These are phyloP conservation scores for Lepidium didymum DNA, from an alignment of 345 rosid genomes.

Conservation along the genomic window DNA sequence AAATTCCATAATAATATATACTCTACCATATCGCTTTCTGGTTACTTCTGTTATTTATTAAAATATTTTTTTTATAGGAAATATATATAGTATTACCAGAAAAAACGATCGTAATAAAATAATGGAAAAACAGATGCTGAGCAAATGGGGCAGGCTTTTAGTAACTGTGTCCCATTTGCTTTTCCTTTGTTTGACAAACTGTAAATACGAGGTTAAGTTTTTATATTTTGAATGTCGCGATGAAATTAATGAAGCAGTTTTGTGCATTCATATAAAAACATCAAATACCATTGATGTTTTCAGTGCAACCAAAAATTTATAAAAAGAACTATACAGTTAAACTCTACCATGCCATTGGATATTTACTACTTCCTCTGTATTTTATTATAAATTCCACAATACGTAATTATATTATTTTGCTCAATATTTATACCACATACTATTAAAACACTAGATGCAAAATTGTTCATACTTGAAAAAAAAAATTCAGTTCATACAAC, in stretches of 20 bases:
- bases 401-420: background rate
- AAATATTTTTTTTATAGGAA: no score
- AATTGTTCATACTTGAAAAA: no score
- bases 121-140: background rate
- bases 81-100: background rate
- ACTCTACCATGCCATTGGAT: no score
- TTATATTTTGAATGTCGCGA: constrained; percentile 8
- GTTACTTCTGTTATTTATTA: background rate
- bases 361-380: no score
- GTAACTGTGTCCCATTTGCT: constrained; percentile 18
- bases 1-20: background rate
- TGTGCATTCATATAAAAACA: background rate
- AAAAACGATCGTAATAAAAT: background rate
- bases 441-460: background rate
- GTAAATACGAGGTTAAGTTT: constrained; percentile 7
- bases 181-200: constrained; percentile 1
- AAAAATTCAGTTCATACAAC: no score
- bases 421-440: background rate
- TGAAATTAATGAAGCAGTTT: constrained; percentile 10
- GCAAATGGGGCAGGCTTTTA: constrained; percentile 23
- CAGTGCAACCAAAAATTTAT: background rate
- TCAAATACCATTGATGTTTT: background rate
- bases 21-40: background rate
- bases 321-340: background rate
- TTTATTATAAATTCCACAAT: no score